A percentile compares a stretch with the other conserved stretches of the same genome.
Conservation (phyloP, 2,329 filamentous ascomycete genomes). For the Aspergillus melleus region DNA sequence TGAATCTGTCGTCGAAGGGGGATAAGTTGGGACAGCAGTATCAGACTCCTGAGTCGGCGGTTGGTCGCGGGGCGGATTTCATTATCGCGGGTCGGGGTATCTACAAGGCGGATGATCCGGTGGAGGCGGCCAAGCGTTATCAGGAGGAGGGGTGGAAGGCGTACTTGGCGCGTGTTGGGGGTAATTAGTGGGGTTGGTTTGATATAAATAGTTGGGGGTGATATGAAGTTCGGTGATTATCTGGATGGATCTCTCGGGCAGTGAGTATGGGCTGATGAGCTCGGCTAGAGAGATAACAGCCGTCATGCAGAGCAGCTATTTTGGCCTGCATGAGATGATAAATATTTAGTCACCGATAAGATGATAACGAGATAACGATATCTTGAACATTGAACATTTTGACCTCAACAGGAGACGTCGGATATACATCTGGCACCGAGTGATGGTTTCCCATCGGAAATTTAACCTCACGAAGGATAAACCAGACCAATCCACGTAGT, state of each 20-base stretch:
- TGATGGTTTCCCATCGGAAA: too few species aligned
- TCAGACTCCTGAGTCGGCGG: constrained; percentile 47
- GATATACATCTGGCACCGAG: not conserved
- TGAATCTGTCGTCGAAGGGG: constrained; percentile 49
- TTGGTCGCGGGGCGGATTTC: constrained; percentile 49
- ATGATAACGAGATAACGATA: not conserved
- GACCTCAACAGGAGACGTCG: not conserved
- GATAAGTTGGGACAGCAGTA: constrained; percentile 52
- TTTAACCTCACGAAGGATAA: too few species aligned
- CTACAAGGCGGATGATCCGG: constrained; percentile 46
- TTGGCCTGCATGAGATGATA: too few species aligned
- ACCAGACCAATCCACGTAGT: too few species aligned
- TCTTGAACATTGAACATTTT: not conserved
- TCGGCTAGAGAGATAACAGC: too few species aligned
- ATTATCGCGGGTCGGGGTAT: constrained; percentile 51
- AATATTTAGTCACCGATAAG: not conserved
- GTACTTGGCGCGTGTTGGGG: constrained; percentile 41
- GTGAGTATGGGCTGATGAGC: too few species aligned
- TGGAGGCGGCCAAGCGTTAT: constrained; percentile 46
- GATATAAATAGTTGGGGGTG: too few species aligned
- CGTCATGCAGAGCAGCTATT: too few species aligned
- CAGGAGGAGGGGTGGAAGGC: constrained; percentile 48
- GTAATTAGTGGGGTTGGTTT: constrained; percentile 1
- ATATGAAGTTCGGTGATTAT: too few species aligned
- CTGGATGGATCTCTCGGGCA: too few species aligned